Percentiles rank a stretch among this genome's conserved stretches.
phyloP scores from a whole-genome alignment of 345 rosid genomes.

The Salix koriyanagi region DNA sequence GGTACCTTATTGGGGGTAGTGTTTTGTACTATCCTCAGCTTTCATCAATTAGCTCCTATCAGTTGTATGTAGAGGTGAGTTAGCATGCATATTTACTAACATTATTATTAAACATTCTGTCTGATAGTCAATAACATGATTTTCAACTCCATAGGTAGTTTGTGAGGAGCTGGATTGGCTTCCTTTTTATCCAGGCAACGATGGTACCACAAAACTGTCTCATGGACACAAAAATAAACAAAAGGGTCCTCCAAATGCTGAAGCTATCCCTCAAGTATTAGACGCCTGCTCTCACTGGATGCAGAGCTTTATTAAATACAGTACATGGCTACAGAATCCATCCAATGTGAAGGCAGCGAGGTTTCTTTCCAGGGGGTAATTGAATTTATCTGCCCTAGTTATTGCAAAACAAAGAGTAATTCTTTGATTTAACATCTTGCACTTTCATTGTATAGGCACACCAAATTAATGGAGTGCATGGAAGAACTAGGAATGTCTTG shows the following conservation, averaged over 20 bases:
- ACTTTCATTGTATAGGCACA: slow-evolving; percentile 54
- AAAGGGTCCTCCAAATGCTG: slow-evolving; percentile 65
- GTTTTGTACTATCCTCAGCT: slow-evolving; percentile 91
- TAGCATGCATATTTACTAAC: neutral
- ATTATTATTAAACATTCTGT: neutral
- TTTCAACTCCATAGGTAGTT: slow-evolving; percentile 57
- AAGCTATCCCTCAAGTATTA: slow-evolving; percentile 63
- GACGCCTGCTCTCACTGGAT: slow-evolving; percentile 91
- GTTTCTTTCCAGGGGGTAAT: slow-evolving; percentile 85
- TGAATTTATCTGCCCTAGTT: slow-evolving; percentile 10
- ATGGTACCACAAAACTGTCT: slow-evolving; percentile 33
- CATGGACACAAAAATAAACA: slow-evolving; percentile 55
- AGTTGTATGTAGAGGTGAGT: slow-evolving; percentile 92
- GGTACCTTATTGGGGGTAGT: slow-evolving; percentile 91
- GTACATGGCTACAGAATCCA: slow-evolving; percentile 89
- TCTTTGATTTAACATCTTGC: slow-evolving; percentile 3
- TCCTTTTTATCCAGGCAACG: slow-evolving; percentile 60
- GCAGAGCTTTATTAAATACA: slow-evolving; percentile 88
- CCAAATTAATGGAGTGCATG: slow-evolving; percentile 63
- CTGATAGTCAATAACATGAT: slow-evolving; percentile 7
- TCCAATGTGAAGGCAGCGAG: slow-evolving; percentile 80
- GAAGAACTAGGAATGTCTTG: slow-evolving; percentile 56
- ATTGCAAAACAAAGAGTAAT: neutral
- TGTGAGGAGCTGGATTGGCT: slow-evolving; percentile 97
- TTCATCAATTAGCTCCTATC: slow-evolving; percentile 90